Conservation (phyloP, 31 red algal genomes). For the Endocladia muricata region DNA sequence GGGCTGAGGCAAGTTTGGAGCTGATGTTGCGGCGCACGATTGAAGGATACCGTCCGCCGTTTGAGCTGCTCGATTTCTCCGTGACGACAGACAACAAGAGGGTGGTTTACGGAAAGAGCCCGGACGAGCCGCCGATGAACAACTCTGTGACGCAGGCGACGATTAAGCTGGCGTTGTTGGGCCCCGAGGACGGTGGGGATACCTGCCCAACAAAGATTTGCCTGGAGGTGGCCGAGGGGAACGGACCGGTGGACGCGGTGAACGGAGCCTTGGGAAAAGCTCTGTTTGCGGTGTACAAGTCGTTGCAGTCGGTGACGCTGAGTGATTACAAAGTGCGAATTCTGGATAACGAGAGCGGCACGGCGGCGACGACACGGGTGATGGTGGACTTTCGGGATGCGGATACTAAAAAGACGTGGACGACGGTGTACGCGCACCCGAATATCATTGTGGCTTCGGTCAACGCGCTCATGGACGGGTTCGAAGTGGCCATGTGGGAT, state of each 20-base stretch:
- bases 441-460: constrained; percentile 96
- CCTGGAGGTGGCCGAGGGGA: constrained; percentile 88
- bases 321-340: constrained; percentile 99
- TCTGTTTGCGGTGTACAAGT: constrained; percentile 38
- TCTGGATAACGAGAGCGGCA: constrained; percentile 85
- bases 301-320: constrained; percentile 63
- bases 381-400: constrained; percentile 78
- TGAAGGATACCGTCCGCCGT: constrained; percentile 81
- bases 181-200: constrained; percentile 38
- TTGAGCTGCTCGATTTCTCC: constrained; percentile 90
- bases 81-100: constrained; percentile 62
- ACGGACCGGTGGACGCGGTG: constrained; percentile 95
- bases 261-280: constrained; percentile 79
- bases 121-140: constrained; percentile 17
- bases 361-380: constrained; percentile 85
- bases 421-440: constrained; percentile 79
- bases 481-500: constrained; percentile 82
- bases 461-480: constrained; percentile 92
- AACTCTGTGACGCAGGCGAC: constrained; percentile 81
- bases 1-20: constrained; percentile 87
- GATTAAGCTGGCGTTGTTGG: constrained; percentile 68
- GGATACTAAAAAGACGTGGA: constrained; percentile 52
- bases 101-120: constrained; percentile 14
- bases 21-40: constrained; percentile 78
- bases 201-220: constrained; percentile 53